Evolutionary conservation across 371 early-diverging fungal species (phyloP), one percentile per base, ranked within the genome.

Genomic region (Cokeromyces recurvatus): DNA sequence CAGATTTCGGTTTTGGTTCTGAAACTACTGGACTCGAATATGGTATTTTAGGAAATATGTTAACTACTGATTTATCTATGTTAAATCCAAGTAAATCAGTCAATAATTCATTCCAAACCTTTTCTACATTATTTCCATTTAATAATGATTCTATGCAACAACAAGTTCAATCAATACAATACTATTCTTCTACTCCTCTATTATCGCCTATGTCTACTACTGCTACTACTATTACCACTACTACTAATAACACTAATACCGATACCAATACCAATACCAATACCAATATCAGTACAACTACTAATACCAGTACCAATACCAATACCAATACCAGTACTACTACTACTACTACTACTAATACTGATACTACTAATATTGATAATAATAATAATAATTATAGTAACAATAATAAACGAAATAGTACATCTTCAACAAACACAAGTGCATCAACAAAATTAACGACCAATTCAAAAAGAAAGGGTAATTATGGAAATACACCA

Each of bases 11-110:
- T 16, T 72, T 72, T 57, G 68, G 66, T 4, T 68, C 72, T 38
- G 64, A 68, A 51, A 61, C 67, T 12, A 59, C 66, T 34, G 66
- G 72, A 1, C 46, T 72, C 8, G 72, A 72, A 53, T 72, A 72
- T 37, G 64, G 64, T 24, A 63, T 72, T 32, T 27, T 72, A 11
- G 63, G 68, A 10, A 67, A 68, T 42, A 71, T 71, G 72, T 23
- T 56, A 17, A 34, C 1, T 39, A 17, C 22, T 23, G 12, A 23
- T 15, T 4, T n/a, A 11, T 25, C 43, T 12, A 32, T 38, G 0
- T 22, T 38, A 16, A 35, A 32, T n/a, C 14, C 41, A 25, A 35
- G 43, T 23, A 20, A 35, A 16, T 24, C 16, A 12, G 15, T 29
- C 27, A 37, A 34, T 34, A 45, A 35, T 22, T 16, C 46, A 12